Evolutionary conservation across 139 green algal species (phyloP), one percentile per base, ranked within the genome.

Genomic region (Edaphochlamys debaryana): DNA sequence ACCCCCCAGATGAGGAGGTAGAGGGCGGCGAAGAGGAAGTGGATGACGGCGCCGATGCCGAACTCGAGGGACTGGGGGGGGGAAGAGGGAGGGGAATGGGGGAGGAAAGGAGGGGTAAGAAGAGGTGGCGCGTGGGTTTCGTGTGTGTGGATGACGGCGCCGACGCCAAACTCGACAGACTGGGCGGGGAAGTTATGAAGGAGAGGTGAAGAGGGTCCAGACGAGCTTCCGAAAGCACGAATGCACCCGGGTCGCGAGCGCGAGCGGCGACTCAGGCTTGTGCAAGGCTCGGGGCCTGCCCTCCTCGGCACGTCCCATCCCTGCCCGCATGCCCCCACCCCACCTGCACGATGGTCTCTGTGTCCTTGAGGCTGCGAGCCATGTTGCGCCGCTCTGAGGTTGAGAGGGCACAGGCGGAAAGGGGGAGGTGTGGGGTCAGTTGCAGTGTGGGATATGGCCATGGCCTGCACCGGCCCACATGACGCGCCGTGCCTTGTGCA

Each of bases 1-100:
- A 90, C 70, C 8, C 79, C 79, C 83, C 83, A 91, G 41, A 91
- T 86, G 20, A 91, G 79, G 32, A 91, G 79, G 72, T 91, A 91
- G 34, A 89, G 42, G 50, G 87, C 87, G 4, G 77, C 77, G 34
- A 74, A 83, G 58, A 90, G 30, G 36, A 91, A 91, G 79, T 91
- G 87, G 48, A 85, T 73, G 19, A 80, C 40, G 36, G 58, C 69
- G 67, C 83, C 87, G 42, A 91, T 85, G 50, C 87, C 84, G 70
- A 86, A 83, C 87, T 89, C 72, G 32, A 91, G 84, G 11, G 67
- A 86, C 79, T 78, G 37, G 29, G 8, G 41, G 1, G 30, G 7
- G 68, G n/a, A n/a, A n/a, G n/a, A n/a, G n/a, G n/a, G n/a, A n/a
- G n/a, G 29, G 17, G 34, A 19, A 8, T 7, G 13, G 64, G 20